These are phyloP conservation scores for Triticum urartu DNA, from an alignment of 176 grass and related monocot genomes.

Conservation along the genomic window DNA sequence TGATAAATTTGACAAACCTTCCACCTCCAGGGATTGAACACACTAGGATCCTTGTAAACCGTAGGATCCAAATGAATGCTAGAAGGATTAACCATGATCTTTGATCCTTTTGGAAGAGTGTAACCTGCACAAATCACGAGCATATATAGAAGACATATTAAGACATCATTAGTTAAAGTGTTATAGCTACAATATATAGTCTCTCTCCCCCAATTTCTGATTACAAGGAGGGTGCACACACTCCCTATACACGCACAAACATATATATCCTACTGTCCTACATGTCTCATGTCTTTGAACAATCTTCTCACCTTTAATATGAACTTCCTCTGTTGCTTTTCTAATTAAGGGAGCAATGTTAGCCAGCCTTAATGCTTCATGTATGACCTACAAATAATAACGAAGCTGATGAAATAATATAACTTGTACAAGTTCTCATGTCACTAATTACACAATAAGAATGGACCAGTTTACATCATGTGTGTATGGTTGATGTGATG, in stretches of 20 bases:
- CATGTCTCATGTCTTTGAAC: background rate
- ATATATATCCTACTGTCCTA: background rate
- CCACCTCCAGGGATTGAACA: constrained; percentile 70
- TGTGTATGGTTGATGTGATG: background rate
- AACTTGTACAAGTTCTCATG: background rate
- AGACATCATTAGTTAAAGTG: background rate
- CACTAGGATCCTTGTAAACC: constrained; percentile 45
- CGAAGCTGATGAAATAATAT: background rate
- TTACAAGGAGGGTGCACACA: no score
- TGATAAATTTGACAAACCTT: constrained; percentile 23
- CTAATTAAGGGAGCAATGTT: constrained; percentile 52
- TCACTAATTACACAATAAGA: background rate
- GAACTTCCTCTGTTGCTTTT: constrained; percentile 43
- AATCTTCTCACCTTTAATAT: constrained; percentile 38
- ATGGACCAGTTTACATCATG: background rate
- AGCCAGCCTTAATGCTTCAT: constrained; percentile 42
- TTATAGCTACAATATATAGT: background rate
- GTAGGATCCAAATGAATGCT: constrained; percentile 33
- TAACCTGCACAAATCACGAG: constrained; percentile 10
- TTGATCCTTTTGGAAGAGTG: constrained; percentile 50
- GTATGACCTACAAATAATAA: constrained; percentile 46
- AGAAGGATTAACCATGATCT: constrained; percentile 48
- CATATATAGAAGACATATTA: background rate
- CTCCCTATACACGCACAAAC: no score
- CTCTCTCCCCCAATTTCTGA: no score